Evolutionary conservation across 257 asterid genomes (phyloP).

Genomic region (Solanum appendiculatum): DNA sequence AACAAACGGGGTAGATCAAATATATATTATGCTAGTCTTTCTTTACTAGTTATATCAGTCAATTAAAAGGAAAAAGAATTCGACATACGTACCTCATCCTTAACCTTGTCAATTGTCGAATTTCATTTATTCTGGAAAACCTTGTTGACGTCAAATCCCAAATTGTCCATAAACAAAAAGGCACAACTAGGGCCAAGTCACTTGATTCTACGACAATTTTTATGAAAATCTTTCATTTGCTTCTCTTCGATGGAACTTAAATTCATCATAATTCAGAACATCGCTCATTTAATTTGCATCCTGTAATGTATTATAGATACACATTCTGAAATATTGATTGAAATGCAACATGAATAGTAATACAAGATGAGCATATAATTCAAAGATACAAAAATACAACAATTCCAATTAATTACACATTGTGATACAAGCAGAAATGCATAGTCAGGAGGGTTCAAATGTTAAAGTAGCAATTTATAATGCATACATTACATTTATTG

Average conservation of each 20-base stretch:
- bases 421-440: background rate
- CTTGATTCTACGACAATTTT: background rate
- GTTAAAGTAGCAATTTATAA: background rate
- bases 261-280: background rate
- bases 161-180: background rate
- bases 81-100: background rate
- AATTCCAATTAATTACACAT: background rate
- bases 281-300: background rate
- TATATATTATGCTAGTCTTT: background rate
- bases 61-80: background rate
- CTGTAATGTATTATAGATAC: background rate
- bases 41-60: background rate
- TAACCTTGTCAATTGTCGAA: background rate
- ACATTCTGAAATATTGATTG: background rate
- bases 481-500: background rate
- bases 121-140: background rate
- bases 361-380: background rate
- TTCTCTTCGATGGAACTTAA: background rate
- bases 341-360: background rate
- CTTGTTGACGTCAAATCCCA: too few relatives aligned
- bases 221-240: background rate
- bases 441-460: background rate
- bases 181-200: background rate
- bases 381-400: background rate
- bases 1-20: background rate